A percentile compares a stretch with the other conserved stretches of the same genome.
Evolutionary conservation across 371 early-diverging fungal genomes (phyloP).

Genomic region (Rhizoclosmatium hyalinum): DNA sequence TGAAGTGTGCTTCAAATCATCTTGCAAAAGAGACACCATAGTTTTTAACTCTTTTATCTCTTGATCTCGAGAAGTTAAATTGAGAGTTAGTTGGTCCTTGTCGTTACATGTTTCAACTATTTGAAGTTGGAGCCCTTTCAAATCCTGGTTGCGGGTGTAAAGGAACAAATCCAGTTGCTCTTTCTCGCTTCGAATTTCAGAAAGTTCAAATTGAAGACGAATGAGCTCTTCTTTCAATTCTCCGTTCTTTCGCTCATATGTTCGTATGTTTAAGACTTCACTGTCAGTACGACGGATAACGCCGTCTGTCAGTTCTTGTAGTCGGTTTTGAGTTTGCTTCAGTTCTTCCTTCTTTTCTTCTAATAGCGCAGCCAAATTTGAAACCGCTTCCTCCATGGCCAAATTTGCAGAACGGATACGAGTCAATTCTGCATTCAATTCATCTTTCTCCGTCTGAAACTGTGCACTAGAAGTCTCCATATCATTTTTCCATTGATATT

Average conservation of each 20-base stretch:
- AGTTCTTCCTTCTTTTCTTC: slow-evolving; percentile 1
- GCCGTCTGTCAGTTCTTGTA: background rate
- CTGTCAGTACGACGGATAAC: background rate
- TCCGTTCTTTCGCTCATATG: background rate
- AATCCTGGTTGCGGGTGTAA: no score
- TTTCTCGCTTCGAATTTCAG: no score
- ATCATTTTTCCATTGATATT: no score
- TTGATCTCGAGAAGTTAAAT: background rate
- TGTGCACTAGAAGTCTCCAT: background rate
- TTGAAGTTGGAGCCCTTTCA: no score
- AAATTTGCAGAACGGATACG: background rate
- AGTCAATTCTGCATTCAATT: background rate
- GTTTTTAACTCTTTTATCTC: background rate
- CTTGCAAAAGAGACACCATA: background rate
- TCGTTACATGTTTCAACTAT: no score
- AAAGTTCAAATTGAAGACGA: no score
- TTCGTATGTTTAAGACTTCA: background rate
- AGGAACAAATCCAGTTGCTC: no score
- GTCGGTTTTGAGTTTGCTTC: background rate
- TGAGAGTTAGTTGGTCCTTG: no score
- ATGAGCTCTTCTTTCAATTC: slow-evolving; percentile 3
- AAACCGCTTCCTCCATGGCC: background rate
- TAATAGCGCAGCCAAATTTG: background rate
- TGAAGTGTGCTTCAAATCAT: background rate
- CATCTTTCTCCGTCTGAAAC: background rate